Evolutionary conservation across 495 filamentous ascomycete genomes (phyloP).

Genomic region (Aspergillus conjunctus): DNA sequence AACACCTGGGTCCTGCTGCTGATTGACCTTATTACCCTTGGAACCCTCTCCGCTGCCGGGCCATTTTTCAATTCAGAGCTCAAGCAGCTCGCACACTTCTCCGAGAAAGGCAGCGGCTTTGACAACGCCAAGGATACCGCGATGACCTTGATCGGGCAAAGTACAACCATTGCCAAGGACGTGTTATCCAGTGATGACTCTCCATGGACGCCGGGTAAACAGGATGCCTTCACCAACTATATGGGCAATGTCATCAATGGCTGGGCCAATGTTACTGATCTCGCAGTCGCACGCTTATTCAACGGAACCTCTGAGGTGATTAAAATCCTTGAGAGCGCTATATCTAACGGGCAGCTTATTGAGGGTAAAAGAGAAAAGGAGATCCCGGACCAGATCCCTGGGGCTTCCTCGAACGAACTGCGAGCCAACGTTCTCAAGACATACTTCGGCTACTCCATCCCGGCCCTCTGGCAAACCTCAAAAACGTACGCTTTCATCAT

Average conservation of each 20-base stretch:
- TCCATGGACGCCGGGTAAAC: constrained; percentile 10
- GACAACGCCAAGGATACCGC: constrained; percentile 4
- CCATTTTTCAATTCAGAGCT: constrained; percentile 27
- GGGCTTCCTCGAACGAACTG: background rate
- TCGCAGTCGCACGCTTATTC: background rate
- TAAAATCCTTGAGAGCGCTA: constrained; percentile 17
- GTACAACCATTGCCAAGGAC: constrained; percentile 7
- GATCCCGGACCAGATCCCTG: background rate
- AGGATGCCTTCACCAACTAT: constrained; percentile 26
- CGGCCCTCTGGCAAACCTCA: constrained; percentile 31
- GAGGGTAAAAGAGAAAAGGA: constrained; percentile 16
- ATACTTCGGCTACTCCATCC: constrained; percentile 37
- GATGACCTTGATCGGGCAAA: constrained; percentile 1
- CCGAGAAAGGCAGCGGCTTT: background rate
- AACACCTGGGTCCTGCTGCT: constrained; percentile 31
- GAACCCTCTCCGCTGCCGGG: constrained; percentile 22
- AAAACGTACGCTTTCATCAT: constrained; percentile 32
- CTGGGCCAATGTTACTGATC: constrained; percentile 21
- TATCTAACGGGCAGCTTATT: constrained; percentile 33
- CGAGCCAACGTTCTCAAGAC: constrained; percentile 20
- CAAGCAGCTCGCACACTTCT: background rate
- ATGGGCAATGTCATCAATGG: constrained; percentile 24
- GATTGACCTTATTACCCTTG: constrained; percentile 28
- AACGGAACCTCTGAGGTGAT: constrained; percentile 14
- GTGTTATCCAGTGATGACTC: background rate